Evolutionary conservation across 2,329 filamentous ascomycete species (phyloP).

Genomic region (Aciculosporium take): DNA sequence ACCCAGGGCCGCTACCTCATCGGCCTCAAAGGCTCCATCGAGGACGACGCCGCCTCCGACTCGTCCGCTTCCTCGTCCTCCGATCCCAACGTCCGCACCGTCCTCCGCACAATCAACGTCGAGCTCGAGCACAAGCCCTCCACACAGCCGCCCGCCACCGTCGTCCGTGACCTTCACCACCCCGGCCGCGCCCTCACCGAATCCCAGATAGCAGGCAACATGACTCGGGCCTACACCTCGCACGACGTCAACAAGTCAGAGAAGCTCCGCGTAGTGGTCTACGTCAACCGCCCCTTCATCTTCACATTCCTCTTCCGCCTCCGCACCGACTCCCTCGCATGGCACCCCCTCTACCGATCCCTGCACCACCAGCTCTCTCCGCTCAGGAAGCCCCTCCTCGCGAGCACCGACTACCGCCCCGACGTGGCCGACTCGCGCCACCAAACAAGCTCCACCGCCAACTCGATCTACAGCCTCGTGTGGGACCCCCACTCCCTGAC

Average conservation of each 20-base stretch:
- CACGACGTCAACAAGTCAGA: conserved; percentile 40
- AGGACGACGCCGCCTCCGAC: conserved; percentile 25
- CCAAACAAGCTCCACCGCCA: conserved; percentile 10
- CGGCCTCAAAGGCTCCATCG: conserved; percentile 51
- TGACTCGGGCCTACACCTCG: conserved; percentile 17
- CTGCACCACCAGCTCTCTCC: conserved; percentile 47
- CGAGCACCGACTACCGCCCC: conserved; percentile 43
- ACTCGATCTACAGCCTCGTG: conserved; percentile 44
- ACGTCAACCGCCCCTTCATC: conserved; percentile 61
- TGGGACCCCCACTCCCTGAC: conserved; percentile 35
- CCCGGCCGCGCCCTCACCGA: conserved; percentile 18
- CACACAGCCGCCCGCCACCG: conserved; percentile 27
- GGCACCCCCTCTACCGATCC: conserved; percentile 41
- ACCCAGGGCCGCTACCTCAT: conserved; percentile 44
- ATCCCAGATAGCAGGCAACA: conserved; percentile 21
- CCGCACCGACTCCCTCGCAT: conserved; percentile 42
- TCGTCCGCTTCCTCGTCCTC: conserved; percentile 11
- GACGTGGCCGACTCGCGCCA: conserved; percentile 14
- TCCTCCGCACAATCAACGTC: conserved; percentile 52
- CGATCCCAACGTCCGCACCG: conserved; percentile 38
- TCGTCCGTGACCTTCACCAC: conserved; percentile 30
- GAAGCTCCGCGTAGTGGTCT: conserved; percentile 55
- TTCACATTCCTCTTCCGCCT: conserved; percentile 57
- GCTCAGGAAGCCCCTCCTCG: conserved; percentile 39
- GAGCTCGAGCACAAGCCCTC: conserved; percentile 37